Percentiles rank a stretch among this genome's conserved stretches.
These are phyloP conservation scores for Sorghum bicolor DNA, from an alignment of 176 grass and related monocot genomes.

Conservation along the genomic window DNA sequence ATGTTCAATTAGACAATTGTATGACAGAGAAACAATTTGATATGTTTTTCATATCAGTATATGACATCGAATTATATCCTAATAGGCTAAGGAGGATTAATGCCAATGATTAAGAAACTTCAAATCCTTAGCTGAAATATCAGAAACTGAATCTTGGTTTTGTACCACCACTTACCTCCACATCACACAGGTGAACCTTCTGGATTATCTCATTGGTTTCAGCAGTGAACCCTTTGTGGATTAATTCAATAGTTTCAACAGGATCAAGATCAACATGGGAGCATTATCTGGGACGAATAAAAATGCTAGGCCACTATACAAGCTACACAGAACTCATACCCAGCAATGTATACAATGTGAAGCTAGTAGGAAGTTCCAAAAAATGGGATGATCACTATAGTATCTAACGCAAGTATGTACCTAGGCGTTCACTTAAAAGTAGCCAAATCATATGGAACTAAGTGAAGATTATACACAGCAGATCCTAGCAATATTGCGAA, in stretches of 20 bases:
- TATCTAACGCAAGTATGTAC: background rate
- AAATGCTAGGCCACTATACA: background rate
- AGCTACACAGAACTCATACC: background rate
- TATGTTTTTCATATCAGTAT: background rate
- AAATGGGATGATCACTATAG: background rate
- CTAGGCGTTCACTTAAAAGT: background rate
- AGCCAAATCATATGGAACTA: background rate
- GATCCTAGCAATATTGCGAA: background rate
- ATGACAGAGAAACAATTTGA: background rate
- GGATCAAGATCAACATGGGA: background rate
- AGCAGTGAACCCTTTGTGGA: background rate
- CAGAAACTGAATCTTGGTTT: background rate
- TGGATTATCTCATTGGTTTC: background rate
- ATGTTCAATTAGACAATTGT: background rate
- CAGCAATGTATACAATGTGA: background rate
- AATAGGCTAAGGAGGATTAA: background rate
- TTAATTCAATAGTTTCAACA: background rate
- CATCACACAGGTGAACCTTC: background rate
- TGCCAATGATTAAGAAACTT: background rate
- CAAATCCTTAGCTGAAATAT: background rate
- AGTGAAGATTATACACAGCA: background rate
- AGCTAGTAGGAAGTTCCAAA: background rate
- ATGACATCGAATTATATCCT: background rate
- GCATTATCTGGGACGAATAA: background rate
- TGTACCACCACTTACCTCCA: background rate